Base-by-base conservation (phyloP, 208 protist species). In the Acanthamoeba lenticulata region DNA sequence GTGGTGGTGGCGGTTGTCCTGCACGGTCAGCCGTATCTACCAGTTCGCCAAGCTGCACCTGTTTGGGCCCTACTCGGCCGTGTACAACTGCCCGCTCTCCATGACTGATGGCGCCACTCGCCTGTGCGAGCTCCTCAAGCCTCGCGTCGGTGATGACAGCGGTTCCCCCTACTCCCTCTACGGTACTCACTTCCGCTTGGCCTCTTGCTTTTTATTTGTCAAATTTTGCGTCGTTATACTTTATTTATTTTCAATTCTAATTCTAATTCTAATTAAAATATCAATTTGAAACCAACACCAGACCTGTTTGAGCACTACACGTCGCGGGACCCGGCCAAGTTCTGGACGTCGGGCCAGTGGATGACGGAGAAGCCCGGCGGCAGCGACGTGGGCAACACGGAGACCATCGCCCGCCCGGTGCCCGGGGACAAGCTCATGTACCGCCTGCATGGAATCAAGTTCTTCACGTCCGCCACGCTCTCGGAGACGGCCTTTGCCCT, bases 281-380 rank as follows among this genome's bases (percentile, higher is more conserved):
- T n/a, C n/a, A n/a, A n/a, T n/a, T n/a, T n/a, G n/a, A n/a, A n/a
- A n/a, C n/a, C n/a, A n/a, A n/a, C n/a, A n/a, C n/a, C 92, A 62
- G 92, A 94, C 38, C 40, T 90, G 38, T 94, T 67, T 57, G 62
- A 77, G 32, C 88, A 92, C 85, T 93, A 96, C 15, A 90, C 44
- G 19, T 94, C 90, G 32, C 57, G 55, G 42, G 90, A 95, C 94
- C 49, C 88, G 62, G 65, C 95, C 38, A 29, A 27, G 19, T 96
- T 96, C 77, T 95, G 90, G 94, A 96, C 95, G 13, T 85, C 81
- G 34, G 93, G 92, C 27, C 95, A 96, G 65, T 96, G 95, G 95
- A 96, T 96, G 95, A 95, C 94, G 11, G 81, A 90, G 45, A 88
- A 55, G 62, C 62, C 55, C 5, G 95, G 95, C 42, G 95, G 95